Base-by-base conservation (phyloP, 2,329 filamentous ascomycete genomes). In the Trichoderma cornu-damae region DNA sequence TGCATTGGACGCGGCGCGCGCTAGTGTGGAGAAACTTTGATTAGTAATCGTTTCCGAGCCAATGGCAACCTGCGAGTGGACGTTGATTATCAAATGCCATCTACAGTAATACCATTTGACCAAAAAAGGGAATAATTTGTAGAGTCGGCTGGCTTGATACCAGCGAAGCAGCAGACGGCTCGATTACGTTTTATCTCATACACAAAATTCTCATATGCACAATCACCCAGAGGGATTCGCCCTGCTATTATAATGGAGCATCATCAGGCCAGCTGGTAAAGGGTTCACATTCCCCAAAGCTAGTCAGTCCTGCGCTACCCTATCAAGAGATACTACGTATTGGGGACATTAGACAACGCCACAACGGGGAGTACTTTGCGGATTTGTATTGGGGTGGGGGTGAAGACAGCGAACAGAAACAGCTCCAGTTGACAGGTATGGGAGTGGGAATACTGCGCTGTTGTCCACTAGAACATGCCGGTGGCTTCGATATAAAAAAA, bases 1-100 rank as follows among this genome's bases (percentile, higher is more conserved):
- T 32, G 48, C 38, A 46, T n/a, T n/a, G 26, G 22, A 46, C 40
- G 54, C 55, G 43, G 37, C 35, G 42, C 42, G 49, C 35, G 14
- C 16, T 42, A 40, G 38, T 52, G 49, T n/a, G n/a, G n/a, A n/a
- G 49, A 40, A 24, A n/a, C 42, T n/a, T 20, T 3, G 30, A 20
- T 52, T 42, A 52, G 26, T 42, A 52, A 52, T n/a, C 18, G 12
- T 14, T n/a, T 16, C 1, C 6, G 9, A 32, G 9, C 38, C 38
- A 52, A 42, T 49, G 30, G 18, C 9, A 16, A 4, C 8, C 2
- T 34, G n/a, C 46, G 11, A 24, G 7, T 18, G 18, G 14, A 28
- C 44, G n/a, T 11, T 16, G 14, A 50, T 28, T 18, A 35, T 53
- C 28, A 24, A 12, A 6, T n/a, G 12, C 35, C 35, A 11, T 40